Percentiles rank a stretch among this genome's conserved stretches.
phyloP scores from a whole-genome alignment of 129 eudicot genomes.

The Flaveria robusta region DNA sequence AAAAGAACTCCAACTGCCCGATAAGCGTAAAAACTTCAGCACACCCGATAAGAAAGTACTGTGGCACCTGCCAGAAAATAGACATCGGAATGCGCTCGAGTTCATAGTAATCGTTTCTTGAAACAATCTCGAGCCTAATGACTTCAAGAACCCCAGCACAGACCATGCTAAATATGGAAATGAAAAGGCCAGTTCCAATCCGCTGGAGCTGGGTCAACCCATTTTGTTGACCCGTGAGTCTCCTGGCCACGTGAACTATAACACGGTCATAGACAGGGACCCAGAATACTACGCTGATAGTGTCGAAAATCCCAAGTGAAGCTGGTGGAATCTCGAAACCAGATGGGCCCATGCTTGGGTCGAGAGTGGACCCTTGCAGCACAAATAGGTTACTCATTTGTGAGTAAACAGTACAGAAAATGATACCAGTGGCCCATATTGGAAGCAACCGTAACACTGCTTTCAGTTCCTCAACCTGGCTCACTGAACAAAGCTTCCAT shows the following conservation, averaged over 20 bases:
- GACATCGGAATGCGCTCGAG: slow-evolving; percentile 48
- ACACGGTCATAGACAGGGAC: slow-evolving; percentile 61
- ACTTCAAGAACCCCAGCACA: slow-evolving; percentile 62
- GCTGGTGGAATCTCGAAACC: slow-evolving; percentile 62
- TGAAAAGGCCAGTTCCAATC: slow-evolving; percentile 61
- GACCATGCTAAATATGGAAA: slow-evolving; percentile 62
- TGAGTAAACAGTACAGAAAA: slow-evolving; percentile 52
- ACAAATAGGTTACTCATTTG: slow-evolving; percentile 63
- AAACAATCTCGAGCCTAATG: slow-evolving; percentile 44
- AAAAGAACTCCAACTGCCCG: slow-evolving; percentile 76
- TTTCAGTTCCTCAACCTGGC: slow-evolving; percentile 77
- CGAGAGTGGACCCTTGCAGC: slow-evolving; percentile 53
- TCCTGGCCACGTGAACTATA: slow-evolving; percentile 49
- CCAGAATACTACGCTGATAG: slow-evolving; percentile 63
- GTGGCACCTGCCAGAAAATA: slow-evolving; percentile 78
- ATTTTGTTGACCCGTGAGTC: slow-evolving; percentile 51
- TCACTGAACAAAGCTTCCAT: slow-evolving; percentile 75
- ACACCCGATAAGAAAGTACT: slow-evolving; percentile 65
- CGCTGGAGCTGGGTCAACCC: slow-evolving; percentile 67
- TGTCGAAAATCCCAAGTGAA: slow-evolving; percentile 51
- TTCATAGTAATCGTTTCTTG: slow-evolving; percentile 46
- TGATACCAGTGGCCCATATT: slow-evolving; percentile 67
- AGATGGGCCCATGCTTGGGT: slow-evolving; percentile 43
- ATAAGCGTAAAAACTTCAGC: slow-evolving; percentile 69
- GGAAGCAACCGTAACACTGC: slow-evolving; percentile 64